Evolutionary conservation across 768 basidiomycete species (phyloP).

Genomic region (Lactarius tabidus): DNA sequence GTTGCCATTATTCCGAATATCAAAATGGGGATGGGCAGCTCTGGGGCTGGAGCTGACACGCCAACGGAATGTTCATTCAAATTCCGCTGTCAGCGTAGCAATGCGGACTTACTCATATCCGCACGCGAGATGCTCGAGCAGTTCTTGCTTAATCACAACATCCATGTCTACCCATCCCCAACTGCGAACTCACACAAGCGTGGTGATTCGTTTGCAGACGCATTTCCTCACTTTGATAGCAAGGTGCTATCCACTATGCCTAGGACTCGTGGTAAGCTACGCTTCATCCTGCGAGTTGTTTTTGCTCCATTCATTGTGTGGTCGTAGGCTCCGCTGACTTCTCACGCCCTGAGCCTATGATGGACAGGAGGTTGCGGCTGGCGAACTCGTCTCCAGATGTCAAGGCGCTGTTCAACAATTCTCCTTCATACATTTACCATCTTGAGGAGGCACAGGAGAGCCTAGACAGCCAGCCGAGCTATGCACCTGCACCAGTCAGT

Average conservation of each 20-base stretch:
- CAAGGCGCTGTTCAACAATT: slow-evolving; percentile 86
- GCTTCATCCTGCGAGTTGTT: slow-evolving; percentile 10
- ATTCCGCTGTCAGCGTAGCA: slow-evolving; percentile 92
- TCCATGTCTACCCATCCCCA: slow-evolving; percentile 76
- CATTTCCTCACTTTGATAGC: slow-evolving; percentile 95
- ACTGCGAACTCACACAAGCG: slow-evolving; percentile 79
- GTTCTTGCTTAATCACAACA: slow-evolving; percentile 78
- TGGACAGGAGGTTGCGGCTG: slow-evolving; percentile 70
- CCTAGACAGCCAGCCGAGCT: slow-evolving; percentile 50
- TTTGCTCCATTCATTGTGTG: slow-evolving; percentile 10
- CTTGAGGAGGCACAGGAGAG: slow-evolving; percentile 64
- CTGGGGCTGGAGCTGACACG: slow-evolving; percentile 49
- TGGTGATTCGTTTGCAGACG: slow-evolving; percentile 90
- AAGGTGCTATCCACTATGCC: slow-evolving; percentile 81
- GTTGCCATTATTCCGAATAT: slow-evolving; percentile 84
- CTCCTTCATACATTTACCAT: slow-evolving; percentile 78
- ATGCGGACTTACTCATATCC: slow-evolving; percentile 87
- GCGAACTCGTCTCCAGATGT: slow-evolving; percentile 93
- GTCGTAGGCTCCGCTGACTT: slow-evolving; percentile 69
- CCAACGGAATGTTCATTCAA: slow-evolving; percentile 85
- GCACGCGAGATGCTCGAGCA: slow-evolving; percentile 92
- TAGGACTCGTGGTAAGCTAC: slow-evolving; percentile 49
- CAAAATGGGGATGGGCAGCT: slow-evolving; percentile 50
- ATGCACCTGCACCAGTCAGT: slow-evolving; percentile 48
- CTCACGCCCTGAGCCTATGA: slow-evolving; percentile 65